These are phyloP conservation scores for Coniferiporia sulphurascens DNA, from an alignment of 1,284 basidiomycete genomes.

Conservation along the genomic window DNA sequence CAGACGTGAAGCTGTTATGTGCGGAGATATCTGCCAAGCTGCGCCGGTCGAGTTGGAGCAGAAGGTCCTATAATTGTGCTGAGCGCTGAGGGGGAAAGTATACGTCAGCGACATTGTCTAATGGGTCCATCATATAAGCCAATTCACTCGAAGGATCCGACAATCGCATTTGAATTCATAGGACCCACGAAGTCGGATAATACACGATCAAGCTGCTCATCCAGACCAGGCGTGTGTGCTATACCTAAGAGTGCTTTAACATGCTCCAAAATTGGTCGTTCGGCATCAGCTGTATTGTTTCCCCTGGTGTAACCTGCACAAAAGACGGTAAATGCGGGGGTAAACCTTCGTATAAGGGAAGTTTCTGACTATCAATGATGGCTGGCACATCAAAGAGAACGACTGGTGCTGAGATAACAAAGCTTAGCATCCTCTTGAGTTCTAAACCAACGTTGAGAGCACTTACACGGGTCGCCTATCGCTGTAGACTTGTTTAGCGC, in stretches of 20 bases:
- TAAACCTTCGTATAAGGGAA: background rate
- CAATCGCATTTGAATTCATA: background rate
- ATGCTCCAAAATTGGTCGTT: background rate
- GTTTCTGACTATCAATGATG: constrained; percentile 14
- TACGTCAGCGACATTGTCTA: no score
- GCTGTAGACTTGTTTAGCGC: constrained; percentile 14
- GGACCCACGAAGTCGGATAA: background rate
- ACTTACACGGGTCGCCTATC: constrained; percentile 18
- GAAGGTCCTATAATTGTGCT: constrained; percentile 32
- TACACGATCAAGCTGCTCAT: constrained; percentile 15
- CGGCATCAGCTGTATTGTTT: background rate
- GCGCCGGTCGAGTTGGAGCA: constrained; percentile 41
- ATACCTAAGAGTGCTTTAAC: constrained; percentile 16
- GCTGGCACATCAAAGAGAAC: constrained; percentile 18
- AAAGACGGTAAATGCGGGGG: background rate
- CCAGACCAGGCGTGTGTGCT: constrained; percentile 16
- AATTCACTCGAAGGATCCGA: constrained; percentile 9
- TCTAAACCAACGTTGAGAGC: background rate
- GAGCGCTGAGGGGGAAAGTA: constrained; percentile 23
- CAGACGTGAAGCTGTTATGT: constrained; percentile 63
- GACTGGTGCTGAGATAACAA: constrained; percentile 16
- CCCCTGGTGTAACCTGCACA: background rate
- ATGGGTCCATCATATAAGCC: background rate
- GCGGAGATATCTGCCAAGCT: constrained; percentile 67
- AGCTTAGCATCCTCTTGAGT: background rate